A percentile compares a stretch with the other conserved stretches of the same genome.
Conservation (phyloP, 371 early-diverging fungal species). For the Capniomyces stellatus region DNA sequence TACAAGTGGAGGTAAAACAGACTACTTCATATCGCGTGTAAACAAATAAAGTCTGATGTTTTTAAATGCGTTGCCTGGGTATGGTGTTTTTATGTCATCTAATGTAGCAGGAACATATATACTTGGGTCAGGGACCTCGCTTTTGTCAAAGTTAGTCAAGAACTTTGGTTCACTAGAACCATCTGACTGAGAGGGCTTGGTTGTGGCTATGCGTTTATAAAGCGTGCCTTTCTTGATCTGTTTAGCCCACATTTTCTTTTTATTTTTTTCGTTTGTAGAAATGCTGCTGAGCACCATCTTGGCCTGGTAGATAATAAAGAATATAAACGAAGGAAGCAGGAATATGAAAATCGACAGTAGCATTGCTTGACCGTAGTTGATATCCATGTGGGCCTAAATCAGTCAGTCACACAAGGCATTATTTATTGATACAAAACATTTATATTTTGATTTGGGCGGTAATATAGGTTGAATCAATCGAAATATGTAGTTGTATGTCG, state of each 20-base stretch:
- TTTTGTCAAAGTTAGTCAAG: no score
- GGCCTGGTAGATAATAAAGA: slow-evolving; percentile 2
- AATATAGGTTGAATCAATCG: no score
- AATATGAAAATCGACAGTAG: not conserved
- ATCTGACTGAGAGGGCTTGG: no score
- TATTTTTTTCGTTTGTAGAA: slow-evolving; percentile 1
- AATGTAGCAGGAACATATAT: not conserved
- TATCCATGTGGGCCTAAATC: not conserved
- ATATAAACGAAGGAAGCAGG: not conserved
- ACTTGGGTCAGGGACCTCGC: not conserved
- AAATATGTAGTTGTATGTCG: no score
- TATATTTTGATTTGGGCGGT: no score
- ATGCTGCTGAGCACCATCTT: not conserved
- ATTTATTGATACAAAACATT: no score
- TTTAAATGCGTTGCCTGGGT: not conserved
- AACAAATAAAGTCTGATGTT: no score
- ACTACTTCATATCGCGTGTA: no score
- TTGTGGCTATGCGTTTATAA: not conserved
- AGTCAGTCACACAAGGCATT: no score
- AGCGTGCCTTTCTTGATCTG: not conserved
- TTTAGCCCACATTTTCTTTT: not conserved
- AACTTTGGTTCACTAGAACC: no score
- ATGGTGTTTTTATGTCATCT: not conserved
- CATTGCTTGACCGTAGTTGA: not conserved
- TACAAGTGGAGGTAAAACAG: no score